Evolutionary conservation across 2,329 filamentous ascomycete species (phyloP).

Genomic region (Verticillium klebahnii): DNA sequence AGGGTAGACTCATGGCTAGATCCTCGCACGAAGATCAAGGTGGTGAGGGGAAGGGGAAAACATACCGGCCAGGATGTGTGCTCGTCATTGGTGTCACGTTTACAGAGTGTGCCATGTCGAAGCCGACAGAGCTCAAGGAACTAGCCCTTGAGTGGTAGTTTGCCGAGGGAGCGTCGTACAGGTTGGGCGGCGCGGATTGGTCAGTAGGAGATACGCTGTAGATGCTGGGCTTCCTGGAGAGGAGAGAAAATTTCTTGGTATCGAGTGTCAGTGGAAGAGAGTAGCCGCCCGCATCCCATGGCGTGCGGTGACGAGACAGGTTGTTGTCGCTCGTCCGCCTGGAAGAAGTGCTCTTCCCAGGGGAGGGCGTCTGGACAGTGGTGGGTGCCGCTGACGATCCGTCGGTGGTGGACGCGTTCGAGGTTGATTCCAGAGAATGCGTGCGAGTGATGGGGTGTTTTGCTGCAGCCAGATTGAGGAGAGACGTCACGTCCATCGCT

Average conservation of each 20-base stretch:
- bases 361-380: constrained; percentile 5
- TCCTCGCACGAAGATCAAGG: no score
- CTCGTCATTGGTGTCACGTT: constrained; percentile 16
- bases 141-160: constrained; percentile 22
- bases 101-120: constrained; percentile 14
- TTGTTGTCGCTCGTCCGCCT: constrained; percentile 11
- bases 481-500: constrained; percentile 17
- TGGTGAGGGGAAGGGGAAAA: not conserved
- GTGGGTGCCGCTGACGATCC: not conserved
- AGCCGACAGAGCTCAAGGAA: constrained; percentile 24
- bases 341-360: constrained; percentile 9
- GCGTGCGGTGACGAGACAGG: constrained; percentile 30
- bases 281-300: constrained; percentile 48
- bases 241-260: constrained; percentile 22
- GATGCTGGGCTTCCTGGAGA: constrained; percentile 13
- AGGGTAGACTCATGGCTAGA: no score
- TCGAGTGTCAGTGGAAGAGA: constrained; percentile 38
- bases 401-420: constrained; percentile 3
- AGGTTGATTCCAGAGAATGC: constrained; percentile 7
- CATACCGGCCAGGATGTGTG: constrained; percentile 19
- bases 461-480: constrained; percentile 14
- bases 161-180: constrained; percentile 14
- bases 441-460: constrained; percentile 11
- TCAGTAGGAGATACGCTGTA: constrained; percentile 16
- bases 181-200: constrained; percentile 15